These are phyloP conservation scores for Diaporthe batatas DNA, from an alignment of 2,329 filamentous ascomycete genomes.

Conservation along the genomic window DNA sequence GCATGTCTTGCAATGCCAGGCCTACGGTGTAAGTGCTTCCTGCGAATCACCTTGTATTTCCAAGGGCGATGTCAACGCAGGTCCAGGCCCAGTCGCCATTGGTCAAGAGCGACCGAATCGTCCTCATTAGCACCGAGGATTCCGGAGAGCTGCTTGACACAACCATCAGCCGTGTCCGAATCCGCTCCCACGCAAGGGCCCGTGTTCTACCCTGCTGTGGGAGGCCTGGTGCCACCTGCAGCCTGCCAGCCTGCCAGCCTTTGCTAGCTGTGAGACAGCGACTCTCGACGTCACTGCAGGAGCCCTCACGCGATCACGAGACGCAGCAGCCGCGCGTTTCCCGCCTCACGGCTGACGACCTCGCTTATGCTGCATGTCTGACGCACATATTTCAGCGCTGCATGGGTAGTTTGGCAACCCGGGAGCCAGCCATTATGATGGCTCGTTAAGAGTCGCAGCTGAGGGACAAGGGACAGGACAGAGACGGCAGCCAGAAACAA, in stretches of 20 bases:
- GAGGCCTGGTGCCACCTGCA: background rate
- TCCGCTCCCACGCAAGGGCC: background rate
- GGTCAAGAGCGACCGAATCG: background rate
- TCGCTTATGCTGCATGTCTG: constrained; percentile 28
- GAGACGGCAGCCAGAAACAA: background rate
- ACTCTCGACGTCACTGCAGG: constrained; percentile 7
- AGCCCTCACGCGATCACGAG: background rate
- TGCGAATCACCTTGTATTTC: background rate
- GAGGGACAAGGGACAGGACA: background rate
- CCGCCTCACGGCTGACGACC: constrained; percentile 20
- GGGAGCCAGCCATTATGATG: constrained; percentile 7
- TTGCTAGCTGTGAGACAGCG: background rate
- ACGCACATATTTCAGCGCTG: constrained; percentile 15
- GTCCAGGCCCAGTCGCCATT: background rate
- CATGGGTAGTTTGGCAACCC: background rate
- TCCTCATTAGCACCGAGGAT: background rate
- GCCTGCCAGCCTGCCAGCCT: no score
- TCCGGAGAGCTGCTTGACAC: background rate
- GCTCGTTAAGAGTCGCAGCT: constrained; percentile 10
- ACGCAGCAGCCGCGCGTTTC: constrained; percentile 32
- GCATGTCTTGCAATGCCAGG: background rate
- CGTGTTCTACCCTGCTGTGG: background rate
- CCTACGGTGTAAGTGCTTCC: background rate
- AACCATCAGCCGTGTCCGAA: background rate
- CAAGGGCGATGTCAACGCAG: background rate